Conservation (phyloP, 1,284 basidiomycete species). For the Sporisorium exsertum region DNA sequence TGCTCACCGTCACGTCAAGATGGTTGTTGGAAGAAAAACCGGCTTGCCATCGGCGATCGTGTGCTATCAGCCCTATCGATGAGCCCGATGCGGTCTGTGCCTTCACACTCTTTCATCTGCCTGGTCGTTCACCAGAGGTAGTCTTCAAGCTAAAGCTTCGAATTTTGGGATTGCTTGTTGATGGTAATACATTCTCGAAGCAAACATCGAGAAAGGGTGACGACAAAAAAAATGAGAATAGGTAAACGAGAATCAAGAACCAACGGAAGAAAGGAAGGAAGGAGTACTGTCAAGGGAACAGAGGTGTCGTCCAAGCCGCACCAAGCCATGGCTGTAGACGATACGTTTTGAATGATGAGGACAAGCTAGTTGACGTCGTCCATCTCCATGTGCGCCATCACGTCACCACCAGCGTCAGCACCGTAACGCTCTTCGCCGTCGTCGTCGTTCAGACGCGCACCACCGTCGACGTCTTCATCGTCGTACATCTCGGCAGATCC, state of each 20-base stretch:
- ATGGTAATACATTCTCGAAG: slow-evolving; percentile 7
- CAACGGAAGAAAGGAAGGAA: neutral
- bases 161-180: slow-evolving; percentile 1
- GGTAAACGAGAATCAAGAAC: neutral
- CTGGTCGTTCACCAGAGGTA: no score
- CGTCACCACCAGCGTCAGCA: slow-evolving; percentile 59
- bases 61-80: neutral
- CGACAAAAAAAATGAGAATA: neutral
- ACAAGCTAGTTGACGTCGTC: slow-evolving; percentile 61
- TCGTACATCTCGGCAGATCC: slow-evolving; percentile 60
- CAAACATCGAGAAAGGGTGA: neutral
- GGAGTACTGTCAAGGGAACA: neutral
- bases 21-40: no score
- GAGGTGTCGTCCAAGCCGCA: neutral
- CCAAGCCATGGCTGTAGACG: neutral
- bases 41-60: neutral
- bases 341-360: neutral
- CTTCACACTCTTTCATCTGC: neutral
- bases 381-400: slow-evolving; percentile 69
- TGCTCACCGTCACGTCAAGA: no score
- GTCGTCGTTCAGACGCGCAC: slow-evolving; percentile 49
- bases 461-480: slow-evolving; percentile 63
- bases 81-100: neutral
- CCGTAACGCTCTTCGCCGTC: slow-evolving; percentile 66
- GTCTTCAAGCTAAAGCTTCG: neutral